A percentile compares a stretch with the other conserved stretches of the same genome.
Conservation (phyloP, 2,329 filamentous ascomycete species). For the Elsinoe batatas region DNA sequence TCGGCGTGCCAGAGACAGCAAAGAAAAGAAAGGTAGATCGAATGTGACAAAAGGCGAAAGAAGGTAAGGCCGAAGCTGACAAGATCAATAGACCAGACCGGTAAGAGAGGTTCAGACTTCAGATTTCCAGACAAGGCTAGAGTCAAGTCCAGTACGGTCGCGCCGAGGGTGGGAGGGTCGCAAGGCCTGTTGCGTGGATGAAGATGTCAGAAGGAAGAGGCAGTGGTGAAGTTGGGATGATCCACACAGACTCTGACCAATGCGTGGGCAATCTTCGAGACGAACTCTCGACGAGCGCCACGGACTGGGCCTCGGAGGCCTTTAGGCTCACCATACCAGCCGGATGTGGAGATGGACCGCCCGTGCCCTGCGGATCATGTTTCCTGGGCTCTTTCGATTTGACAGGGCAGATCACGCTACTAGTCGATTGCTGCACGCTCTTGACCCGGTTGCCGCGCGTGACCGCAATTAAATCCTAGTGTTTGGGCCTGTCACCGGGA, state of each 20-base stretch:
- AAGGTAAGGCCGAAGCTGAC: conserved; percentile 7
- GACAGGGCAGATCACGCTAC: background rate
- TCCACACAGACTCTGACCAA: background rate
- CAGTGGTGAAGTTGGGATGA: conserved; percentile 7
- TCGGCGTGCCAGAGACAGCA: background rate
- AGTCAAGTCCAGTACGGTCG: background rate
- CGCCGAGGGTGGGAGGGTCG: background rate
- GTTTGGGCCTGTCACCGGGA: background rate
- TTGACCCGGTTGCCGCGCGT: conserved; percentile 9
- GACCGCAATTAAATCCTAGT: background rate
- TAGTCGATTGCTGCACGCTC: conserved; percentile 1
- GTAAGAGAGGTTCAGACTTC: conserved; percentile 7
- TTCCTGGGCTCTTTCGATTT: background rate
- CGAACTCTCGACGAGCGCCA: conserved; percentile 10
- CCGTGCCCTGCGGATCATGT: conserved; percentile 5
- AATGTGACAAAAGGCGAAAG: background rate
- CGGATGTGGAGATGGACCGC: conserved; percentile 9
- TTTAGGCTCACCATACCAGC: conserved; percentile 12
- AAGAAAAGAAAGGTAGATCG: background rate
- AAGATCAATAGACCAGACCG: background rate
- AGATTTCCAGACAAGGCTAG: conserved; percentile 8
- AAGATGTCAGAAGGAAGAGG: conserved; percentile 6
- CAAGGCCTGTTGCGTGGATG: background rate
- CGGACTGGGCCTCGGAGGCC: conserved; percentile 9
- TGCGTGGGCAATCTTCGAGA: conserved; percentile 8